Evolutionary conservation across 2,329 filamentous ascomycete genomes (phyloP).

Genomic region (Plectosphaerella plurivora): DNA sequence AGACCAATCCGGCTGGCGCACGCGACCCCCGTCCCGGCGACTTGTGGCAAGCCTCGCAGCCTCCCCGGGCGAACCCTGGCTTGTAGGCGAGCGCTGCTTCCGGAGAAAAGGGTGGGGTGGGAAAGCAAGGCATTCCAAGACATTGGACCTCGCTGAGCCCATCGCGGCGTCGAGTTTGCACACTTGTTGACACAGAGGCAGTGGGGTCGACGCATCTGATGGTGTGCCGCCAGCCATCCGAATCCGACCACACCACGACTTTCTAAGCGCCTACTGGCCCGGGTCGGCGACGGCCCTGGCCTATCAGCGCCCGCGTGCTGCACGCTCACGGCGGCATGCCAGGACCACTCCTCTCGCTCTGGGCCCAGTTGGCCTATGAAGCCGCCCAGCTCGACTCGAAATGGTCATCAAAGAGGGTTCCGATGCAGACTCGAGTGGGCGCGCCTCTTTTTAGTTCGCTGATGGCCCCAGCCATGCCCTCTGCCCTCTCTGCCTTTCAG

Average conservation of each 20-base stretch:
- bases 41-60: conserved; percentile 25
- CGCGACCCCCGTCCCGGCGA: conserved; percentile 33
- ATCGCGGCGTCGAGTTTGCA: too few species aligned
- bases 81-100: conserved; percentile 12
- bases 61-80: conserved; percentile 11
- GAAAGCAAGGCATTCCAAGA: conserved; percentile 40
- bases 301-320: conserved; percentile 34
- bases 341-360: conserved; percentile 9
- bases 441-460: not conserved
- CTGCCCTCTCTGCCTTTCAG: not conserved
- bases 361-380: conserved; percentile 7
- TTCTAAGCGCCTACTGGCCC: conserved; percentile 45
- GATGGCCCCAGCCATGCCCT: not conserved
- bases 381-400: not conserved
- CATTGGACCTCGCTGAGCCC: conserved; percentile 36
- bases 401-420: not conserved
- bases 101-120: conserved; percentile 10
- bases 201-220: conserved; percentile 23
- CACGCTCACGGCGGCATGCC: conserved; percentile 26
- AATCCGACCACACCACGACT: conserved; percentile 32
- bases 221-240: conserved; percentile 39
- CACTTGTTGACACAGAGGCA: conserved; percentile 24
- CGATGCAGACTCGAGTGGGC: not conserved
- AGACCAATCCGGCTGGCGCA: conserved; percentile 34
- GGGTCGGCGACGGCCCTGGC: conserved; percentile 27